These are phyloP conservation scores for Cardamine occulta DNA, from an alignment of 345 rosid species.

Conservation along the genomic window DNA sequence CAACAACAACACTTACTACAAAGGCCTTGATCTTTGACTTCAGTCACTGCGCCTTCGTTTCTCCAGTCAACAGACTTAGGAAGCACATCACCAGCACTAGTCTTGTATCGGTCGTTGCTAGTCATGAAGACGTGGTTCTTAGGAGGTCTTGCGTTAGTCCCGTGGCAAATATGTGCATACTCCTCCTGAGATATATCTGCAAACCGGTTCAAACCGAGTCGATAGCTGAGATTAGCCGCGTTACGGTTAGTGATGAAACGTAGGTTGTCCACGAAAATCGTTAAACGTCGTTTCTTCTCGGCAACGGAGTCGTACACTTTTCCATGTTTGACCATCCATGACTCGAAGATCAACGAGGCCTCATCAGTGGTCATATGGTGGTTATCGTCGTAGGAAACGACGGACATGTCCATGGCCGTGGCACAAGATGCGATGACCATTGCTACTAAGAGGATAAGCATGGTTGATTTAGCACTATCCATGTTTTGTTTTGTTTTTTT, in stretches of 20 bases:
- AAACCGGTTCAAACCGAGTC: conserved; percentile 62
- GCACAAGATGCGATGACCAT: conserved; percentile 29
- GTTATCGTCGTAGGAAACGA: conserved; percentile 48
- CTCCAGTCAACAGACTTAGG: conserved; percentile 88
- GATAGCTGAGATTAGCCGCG: conserved; percentile 48
- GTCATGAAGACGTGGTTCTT: conserved; percentile 29
- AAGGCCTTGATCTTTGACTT: conserved; percentile 79
- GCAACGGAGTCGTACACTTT: conserved; percentile 60
- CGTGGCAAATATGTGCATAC: conserved; percentile 52
- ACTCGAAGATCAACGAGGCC: conserved; percentile 49
- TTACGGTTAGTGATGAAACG: conserved; percentile 57
- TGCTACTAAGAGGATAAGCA: conserved; percentile 26
- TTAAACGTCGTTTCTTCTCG: conserved; percentile 59
- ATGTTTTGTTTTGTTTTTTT: not conserved
- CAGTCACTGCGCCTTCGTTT: conserved; percentile 69
- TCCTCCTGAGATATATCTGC: conserved; percentile 71
- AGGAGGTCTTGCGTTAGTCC: conserved; percentile 45
- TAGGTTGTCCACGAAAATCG: conserved; percentile 64
- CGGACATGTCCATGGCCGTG: conserved; percentile 65
- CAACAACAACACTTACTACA: conserved; percentile 54
- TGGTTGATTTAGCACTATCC: conserved; percentile 20
- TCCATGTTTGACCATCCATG: conserved; percentile 60
- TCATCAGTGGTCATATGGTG: not conserved
- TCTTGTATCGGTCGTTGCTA: conserved; percentile 42
- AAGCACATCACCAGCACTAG: conserved; percentile 45